Base-by-base conservation (phyloP, 2,329 filamentous ascomycete genomes). In the Cladosporium sp. region DNA sequence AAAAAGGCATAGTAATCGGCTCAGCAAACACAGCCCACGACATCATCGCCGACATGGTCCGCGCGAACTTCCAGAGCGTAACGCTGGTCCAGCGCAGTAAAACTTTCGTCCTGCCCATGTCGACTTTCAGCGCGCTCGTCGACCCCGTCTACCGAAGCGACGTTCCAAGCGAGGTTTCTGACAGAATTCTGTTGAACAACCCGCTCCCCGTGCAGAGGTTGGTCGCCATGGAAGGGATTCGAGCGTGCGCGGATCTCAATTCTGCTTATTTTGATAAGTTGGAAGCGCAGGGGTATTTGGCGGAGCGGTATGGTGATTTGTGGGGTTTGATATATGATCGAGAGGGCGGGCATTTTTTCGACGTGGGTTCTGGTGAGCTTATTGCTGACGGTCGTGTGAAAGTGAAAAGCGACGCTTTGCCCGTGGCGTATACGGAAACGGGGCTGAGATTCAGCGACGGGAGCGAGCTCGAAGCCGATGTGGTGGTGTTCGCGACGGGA, bases 21-120 rank as follows among this genome's bases (percentile, higher is more conserved):
- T 69, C 67, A 16, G 75, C 69, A 39, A 75, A 75, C 55, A 72
- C 72, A 2, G 72, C 69, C 3, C 72, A 75, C 57, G 72, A 75
- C 56, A 66, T 75, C 16, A 69, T 72, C 4, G 64, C 70, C 54
- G 70, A 75, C 57, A 75, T 73, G 64, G 62, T 66, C 40, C 62
- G 67, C 13, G 69, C 68, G 7, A 68, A 67, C 2, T 45, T 70
- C 18, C 62, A 65, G 35, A 64, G 69, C 13, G 53, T 57, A 30
- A 76, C 72, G 6, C 69, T 76, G 52, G 57, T 75, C 1, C 73
- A 76, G 54, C 67, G 72, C 29, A 49, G 42, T 16, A 36, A 32
- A 15, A 56, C 55, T 19, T 69, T 65, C 59, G 57, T 66, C 2
- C 47, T 66, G 15, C 68, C 68, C 5, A 57, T 53, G 12, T 51